These are phyloP conservation scores for Rosa persica DNA, from an alignment of 306 rosid genomes.

Conservation along the genomic window DNA sequence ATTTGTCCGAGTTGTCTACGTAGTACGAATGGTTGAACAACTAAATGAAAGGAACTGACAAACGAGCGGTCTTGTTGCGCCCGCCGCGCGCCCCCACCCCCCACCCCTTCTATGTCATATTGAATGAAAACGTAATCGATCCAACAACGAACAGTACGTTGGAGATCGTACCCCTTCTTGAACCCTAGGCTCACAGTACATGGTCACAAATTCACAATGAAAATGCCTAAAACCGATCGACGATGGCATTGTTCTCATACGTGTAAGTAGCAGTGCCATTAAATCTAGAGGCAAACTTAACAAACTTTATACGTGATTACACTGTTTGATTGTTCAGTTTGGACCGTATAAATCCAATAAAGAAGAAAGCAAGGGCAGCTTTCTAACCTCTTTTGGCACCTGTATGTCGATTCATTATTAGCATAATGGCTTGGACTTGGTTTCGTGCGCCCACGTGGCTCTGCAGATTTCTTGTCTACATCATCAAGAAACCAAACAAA, in stretches of 20 bases:
- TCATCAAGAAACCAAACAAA: neutral
- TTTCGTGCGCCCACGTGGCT: neutral
- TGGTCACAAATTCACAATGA: neutral
- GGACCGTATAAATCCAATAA: neutral
- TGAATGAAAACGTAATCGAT: neutral
- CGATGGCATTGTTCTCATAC: neutral
- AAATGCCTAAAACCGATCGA: neutral
- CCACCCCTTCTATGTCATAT: neutral
- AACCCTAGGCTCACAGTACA: neutral
- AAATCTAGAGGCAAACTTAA: neutral
- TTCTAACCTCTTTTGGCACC: neutral
- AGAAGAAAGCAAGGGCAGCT: neutral
- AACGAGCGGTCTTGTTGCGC: neutral
- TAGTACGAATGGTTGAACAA: neutral
- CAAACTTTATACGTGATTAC: neutral
- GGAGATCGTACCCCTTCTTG: neutral
- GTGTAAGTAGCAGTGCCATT: neutral
- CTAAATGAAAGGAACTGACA: neutral
- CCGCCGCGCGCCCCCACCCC: too few relatives aligned
- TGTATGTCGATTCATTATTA: neutral
- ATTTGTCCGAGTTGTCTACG: neutral
- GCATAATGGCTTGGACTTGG: neutral
- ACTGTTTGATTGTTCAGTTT: neutral
- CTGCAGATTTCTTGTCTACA: neutral
- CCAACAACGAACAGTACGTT: neutral